Conservation (phyloP, 306 rosid genomes). For the Sechiopsis laciniata region DNA sequence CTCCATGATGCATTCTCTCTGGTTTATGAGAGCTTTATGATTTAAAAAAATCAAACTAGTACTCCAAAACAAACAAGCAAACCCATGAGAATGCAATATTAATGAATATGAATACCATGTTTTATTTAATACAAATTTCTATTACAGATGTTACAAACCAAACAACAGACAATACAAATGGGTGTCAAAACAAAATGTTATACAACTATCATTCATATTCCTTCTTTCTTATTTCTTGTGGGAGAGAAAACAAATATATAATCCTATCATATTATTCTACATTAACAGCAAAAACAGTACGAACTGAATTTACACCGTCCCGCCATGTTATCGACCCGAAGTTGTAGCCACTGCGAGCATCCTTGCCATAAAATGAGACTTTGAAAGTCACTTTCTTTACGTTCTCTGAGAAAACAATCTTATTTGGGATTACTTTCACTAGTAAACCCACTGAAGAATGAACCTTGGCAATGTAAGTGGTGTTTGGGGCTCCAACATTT, state of each 20-base stretch:
- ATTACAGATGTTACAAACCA: background rate
- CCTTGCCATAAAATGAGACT: conserved; percentile 58
- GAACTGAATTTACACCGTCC: conserved; percentile 62
- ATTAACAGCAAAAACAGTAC: conserved; percentile 57
- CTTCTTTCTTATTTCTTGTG: conserved; percentile 8
- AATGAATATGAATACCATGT: background rate
- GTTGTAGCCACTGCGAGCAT: conserved; percentile 61
- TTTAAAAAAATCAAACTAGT: background rate
- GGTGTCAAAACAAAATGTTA: conserved; percentile 9
- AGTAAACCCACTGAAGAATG: conserved; percentile 50
- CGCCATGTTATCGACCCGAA: conserved; percentile 76
- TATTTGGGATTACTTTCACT: conserved; percentile 58
- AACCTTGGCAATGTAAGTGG: conserved; percentile 61
- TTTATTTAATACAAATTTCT: background rate
- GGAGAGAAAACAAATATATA: background rate
- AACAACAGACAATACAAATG: conserved; percentile 1
- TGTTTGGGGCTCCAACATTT: conserved; percentile 59
- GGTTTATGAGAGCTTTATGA: background rate
- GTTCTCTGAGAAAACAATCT: conserved; percentile 44
- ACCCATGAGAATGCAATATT: background rate
- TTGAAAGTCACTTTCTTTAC: conserved; percentile 41
- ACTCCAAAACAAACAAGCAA: background rate
- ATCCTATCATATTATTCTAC: conserved; percentile 36
- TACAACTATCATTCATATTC: conserved; percentile 10
- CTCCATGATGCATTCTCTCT: background rate